phyloP scores from a whole-genome alignment of 257 asterid genomes.

The Scutellaria barbata region DNA sequence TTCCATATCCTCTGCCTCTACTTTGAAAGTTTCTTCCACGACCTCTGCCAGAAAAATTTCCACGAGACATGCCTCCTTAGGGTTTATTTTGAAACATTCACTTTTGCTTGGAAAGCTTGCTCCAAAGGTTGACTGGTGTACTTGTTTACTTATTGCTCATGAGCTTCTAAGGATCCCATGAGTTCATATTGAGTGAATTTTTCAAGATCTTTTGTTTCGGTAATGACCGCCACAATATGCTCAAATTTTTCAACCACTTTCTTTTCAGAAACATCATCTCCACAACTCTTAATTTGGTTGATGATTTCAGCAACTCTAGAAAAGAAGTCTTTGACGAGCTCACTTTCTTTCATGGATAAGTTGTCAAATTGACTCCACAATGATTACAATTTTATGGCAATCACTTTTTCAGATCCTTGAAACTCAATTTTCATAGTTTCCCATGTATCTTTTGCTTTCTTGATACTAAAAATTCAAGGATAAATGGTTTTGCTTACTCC shows the following conservation, averaged over 20 bases:
- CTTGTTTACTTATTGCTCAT: not conserved
- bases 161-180: conserved; percentile 12
- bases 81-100: not conserved
- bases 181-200: conserved; percentile 22
- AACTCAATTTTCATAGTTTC: conserved; percentile 13
- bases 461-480: not conserved
- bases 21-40: not conserved
- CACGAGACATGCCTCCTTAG: not conserved
- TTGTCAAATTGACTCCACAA: conserved; percentile 23
- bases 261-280: not conserved
- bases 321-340: conserved; percentile 16
- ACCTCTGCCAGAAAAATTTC: not conserved
- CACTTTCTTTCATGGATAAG: conserved; percentile 18
- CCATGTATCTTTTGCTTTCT: not conserved
- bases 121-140: not conserved
- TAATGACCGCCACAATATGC: conserved; percentile 7
- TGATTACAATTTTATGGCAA: not conserved
- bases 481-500: not conserved
- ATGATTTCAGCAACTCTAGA: conserved; percentile 13
- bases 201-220: too few species aligned
- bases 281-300: conserved; percentile 4
- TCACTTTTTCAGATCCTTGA: conserved; percentile 19
- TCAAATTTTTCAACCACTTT: not conserved
- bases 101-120: not conserved
- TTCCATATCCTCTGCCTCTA: not conserved